Evolutionary conservation across 257 asterid genomes (phyloP).

Genomic region (Echites panduratus): DNA sequence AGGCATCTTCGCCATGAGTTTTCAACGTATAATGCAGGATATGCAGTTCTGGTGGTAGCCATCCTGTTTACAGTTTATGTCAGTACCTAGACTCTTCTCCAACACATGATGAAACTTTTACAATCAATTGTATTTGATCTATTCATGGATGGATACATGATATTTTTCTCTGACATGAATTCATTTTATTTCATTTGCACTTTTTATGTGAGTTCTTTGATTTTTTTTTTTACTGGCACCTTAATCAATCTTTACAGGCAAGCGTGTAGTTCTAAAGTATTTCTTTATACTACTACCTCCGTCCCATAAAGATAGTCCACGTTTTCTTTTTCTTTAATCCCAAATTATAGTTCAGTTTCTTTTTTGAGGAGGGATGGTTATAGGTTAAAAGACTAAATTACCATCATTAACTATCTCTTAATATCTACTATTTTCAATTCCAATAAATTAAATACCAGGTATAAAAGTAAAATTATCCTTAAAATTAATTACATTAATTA

Average conservation of each 20-base stretch:
- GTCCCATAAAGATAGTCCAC: no score
- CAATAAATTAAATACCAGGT: no score
- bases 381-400: no score
- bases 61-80: slow-evolving; percentile 71
- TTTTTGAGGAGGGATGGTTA: no score
- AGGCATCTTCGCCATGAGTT: slow-evolving; percentile 90
- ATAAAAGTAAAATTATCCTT: no score
- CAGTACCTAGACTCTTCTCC: slow-evolving; percentile 30
- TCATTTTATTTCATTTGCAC: not conserved
- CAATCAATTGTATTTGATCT: not conserved
- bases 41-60: slow-evolving; percentile 61
- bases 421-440: no score
- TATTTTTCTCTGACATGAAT: not conserved
- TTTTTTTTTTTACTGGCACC: not conserved
- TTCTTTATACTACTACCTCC: not conserved
- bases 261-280: not conserved
- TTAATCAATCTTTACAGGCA: not conserved
- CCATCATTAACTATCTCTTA: no score
- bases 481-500: no score
- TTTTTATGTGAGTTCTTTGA: not conserved
- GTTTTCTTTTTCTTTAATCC: no score
- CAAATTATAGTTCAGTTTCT: no score
- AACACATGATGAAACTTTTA: not conserved
- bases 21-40: slow-evolving; percentile 74
- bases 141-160: not conserved